phyloP scores from a whole-genome alignment of 2,329 filamentous ascomycete genomes.

The Dichotomopilus funicola region DNA sequence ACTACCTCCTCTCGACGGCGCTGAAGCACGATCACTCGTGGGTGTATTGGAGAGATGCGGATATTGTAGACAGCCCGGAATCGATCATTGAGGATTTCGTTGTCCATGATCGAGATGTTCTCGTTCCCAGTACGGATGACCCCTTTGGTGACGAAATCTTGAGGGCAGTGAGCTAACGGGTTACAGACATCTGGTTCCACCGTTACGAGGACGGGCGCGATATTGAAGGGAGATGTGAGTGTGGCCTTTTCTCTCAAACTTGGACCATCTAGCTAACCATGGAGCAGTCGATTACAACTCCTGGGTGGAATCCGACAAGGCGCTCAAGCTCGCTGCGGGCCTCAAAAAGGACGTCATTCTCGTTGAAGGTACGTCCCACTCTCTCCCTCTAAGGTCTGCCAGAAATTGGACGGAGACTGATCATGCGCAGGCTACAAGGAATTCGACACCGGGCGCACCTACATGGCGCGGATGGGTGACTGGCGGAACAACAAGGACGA shows the following conservation, averaged over 20 bases:
- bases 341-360: slow-evolving; percentile 77
- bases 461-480: slow-evolving; percentile 88
- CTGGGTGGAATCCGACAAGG: slow-evolving; percentile 91
- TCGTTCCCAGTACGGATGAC: slow-evolving; percentile 76
- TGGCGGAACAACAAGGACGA: slow-evolving; percentile 88
- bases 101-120: slow-evolving; percentile 83
- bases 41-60: slow-evolving; percentile 98
- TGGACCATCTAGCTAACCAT: slow-evolving; percentile 26
- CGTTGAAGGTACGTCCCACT: slow-evolving; percentile 67
- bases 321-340: slow-evolving; percentile 62
- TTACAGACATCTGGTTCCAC: slow-evolving; percentile 91
- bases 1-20: slow-evolving; percentile 79
- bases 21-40: slow-evolving; percentile 92
- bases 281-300: slow-evolving; percentile 90
- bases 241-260: slow-evolving; percentile 49
- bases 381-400: background rate
- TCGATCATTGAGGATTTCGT: slow-evolving; percentile 93
- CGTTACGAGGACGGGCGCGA: slow-evolving; percentile 73
- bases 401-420: slow-evolving; percentile 1
- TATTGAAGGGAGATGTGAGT: slow-evolving; percentile 89
- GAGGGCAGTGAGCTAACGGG: slow-evolving; percentile 23
- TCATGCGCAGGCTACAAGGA: slow-evolving; percentile 70
- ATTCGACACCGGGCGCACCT: slow-evolving; percentile 80
- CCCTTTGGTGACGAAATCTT: background rate
- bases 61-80: slow-evolving; percentile 84